Base-by-base conservation (phyloP, 768 basidiomycete genomes). In the Saitozyma sp. region DNA sequence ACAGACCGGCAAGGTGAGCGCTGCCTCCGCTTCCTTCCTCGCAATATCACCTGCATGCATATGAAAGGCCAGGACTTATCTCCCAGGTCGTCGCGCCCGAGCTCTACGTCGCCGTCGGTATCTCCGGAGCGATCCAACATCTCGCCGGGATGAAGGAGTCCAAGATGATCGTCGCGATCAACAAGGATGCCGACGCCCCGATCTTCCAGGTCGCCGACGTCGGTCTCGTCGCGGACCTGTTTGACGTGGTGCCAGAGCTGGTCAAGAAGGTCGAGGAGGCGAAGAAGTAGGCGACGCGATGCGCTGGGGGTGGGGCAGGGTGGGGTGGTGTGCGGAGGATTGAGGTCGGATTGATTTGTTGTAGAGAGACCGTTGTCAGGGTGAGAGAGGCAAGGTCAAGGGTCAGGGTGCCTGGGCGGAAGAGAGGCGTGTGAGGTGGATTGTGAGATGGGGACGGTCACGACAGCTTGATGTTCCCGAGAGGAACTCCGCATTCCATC, bases 141-240 rank as follows among this genome's bases (percentile, higher is more conserved):
- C 83, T 98, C 58, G 96, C 96, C 19, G 96, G 96, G 9, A 99
- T 98, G 96, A 99, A 99, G 79, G 96, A 97, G 74, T 93, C 91
- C 10, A 99, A 98, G 82, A 83, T 97, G 66, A 99, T 99, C 64
- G 95, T 96, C 40, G 96, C 96, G 5, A 85, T 99, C 65, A 99
- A 99, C 83, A 99, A 99, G 91, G 95, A 97, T 76, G 85, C 92
- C 48, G 96, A 99, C 73, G 96, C 96, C 9, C 96, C 96, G 0
- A 99, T 99, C 75, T 97, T 97, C 86, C 95, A 98, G 80, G 90
- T 99, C 3, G 96, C 96, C 16, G 96, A 99, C 79, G 85, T 89
- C 13, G 95, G 95, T 0, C 86, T 99, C 14, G 92, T 96, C 5
- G 95, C 87, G 43, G 96, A 99, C 78, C 83, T 98, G 51, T 99